These are phyloP conservation scores for Leptographium galeiforme DNA, from an alignment of 2,329 filamentous ascomycete genomes.

Conservation along the genomic window DNA sequence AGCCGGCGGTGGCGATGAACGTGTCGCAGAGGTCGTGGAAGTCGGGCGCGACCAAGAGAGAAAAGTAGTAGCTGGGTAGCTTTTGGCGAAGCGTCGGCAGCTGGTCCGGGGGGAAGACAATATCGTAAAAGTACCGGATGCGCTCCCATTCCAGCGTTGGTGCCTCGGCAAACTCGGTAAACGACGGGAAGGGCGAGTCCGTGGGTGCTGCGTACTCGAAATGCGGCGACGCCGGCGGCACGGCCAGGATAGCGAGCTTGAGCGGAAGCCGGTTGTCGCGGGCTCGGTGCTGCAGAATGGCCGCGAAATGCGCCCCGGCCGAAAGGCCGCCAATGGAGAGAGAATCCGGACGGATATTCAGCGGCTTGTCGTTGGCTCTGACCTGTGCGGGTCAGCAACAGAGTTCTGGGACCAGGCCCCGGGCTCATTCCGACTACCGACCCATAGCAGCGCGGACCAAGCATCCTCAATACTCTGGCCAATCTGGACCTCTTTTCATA, in stretches of 20 bases:
- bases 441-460: slow-evolving; percentile 23
- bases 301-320: slow-evolving; percentile 30
- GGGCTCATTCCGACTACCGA: slow-evolving; percentile 7
- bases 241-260: slow-evolving; percentile 20
- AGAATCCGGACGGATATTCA: slow-evolving; percentile 20
- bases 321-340: slow-evolving; percentile 25
- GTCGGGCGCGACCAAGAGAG: background rate
- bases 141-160: slow-evolving; percentile 32
- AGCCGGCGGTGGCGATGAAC: background rate
- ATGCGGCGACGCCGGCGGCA: slow-evolving; percentile 15
- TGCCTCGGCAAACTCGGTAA: slow-evolving; percentile 14
- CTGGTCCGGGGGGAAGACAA: background rate
- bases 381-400: slow-evolving; percentile 9
- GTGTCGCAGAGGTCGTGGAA: background rate
- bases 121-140: slow-evolving; percentile 20
- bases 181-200: slow-evolving; percentile 18
- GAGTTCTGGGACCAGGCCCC: background rate
- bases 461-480: slow-evolving; percentile 23
- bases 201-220: slow-evolving; percentile 18
- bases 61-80: background rate
- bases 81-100: background rate
- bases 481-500: background rate
- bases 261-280: slow-evolving; percentile 23
- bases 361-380: slow-evolving; percentile 13
- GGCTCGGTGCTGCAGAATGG: slow-evolving; percentile 23